phyloP scores from a whole-genome alignment of 2,329 filamentous ascomycete species.

The Cladosporium sp. region DNA sequence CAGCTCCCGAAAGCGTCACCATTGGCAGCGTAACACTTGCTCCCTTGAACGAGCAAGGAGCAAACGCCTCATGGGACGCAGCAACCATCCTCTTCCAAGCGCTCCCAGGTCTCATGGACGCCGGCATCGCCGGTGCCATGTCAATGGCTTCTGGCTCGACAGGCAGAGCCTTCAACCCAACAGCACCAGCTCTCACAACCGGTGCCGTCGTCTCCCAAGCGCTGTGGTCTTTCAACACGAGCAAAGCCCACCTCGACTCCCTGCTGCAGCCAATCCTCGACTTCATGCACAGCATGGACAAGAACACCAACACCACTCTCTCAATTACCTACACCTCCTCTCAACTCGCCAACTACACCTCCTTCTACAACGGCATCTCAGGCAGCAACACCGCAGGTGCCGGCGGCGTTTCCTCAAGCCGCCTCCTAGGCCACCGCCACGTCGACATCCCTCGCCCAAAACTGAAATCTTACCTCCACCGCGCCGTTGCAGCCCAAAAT shows the following conservation, averaged over 20 bases:
- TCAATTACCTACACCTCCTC: slow-evolving; percentile 15
- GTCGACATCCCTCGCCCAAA: slow-evolving; percentile 16
- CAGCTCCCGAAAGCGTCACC: slow-evolving; percentile 16
- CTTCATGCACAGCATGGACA: background rate
- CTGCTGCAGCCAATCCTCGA: slow-evolving; percentile 19
- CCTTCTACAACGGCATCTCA: slow-evolving; percentile 29
- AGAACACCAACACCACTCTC: slow-evolving; percentile 13
- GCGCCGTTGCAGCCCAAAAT: slow-evolving; percentile 19
- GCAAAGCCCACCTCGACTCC: slow-evolving; percentile 14
- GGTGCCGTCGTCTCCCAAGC: slow-evolving; percentile 26
- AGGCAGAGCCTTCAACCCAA: slow-evolving; percentile 30
- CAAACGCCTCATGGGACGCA: slow-evolving; percentile 31
- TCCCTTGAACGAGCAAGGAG: slow-evolving; percentile 24
- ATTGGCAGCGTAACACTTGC: slow-evolving; percentile 17
- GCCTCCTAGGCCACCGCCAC: slow-evolving; percentile 34
- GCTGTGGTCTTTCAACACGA: slow-evolving; percentile 28
- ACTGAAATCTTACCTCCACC: slow-evolving; percentile 16
- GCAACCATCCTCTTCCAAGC: slow-evolving; percentile 27
- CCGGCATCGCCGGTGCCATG: slow-evolving; percentile 24
- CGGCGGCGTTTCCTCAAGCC: slow-evolving; percentile 30
- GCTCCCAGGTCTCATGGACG: slow-evolving; percentile 31
- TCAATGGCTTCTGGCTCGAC: slow-evolving; percentile 15
- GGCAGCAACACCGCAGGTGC: slow-evolving; percentile 28
- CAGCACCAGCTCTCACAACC: slow-evolving; percentile 28
- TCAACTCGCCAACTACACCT: slow-evolving; percentile 22